Base-by-base conservation (phyloP, 1,139 yeast species). In the Pneumocystis carinii region DNA sequence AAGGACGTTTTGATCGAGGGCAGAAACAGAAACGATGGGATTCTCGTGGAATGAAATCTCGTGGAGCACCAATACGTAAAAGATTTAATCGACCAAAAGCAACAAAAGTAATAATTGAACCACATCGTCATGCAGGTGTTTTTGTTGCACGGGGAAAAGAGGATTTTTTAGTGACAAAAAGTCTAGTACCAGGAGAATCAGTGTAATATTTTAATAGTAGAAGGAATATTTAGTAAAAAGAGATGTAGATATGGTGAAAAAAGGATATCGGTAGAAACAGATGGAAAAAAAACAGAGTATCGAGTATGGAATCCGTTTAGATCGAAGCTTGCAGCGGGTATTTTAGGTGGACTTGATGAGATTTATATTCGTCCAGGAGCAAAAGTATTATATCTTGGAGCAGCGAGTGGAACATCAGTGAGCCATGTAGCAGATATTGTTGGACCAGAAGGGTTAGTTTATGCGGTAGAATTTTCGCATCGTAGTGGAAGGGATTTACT, bases 271-370 rank as follows among this genome's bases (percentile, higher is more conserved):
- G 83, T 92, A 67, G 98, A 94, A 75, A 95, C 87, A 73, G 94
- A 96, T 70, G 73, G 71, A 17, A 90, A 97, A 74, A 92, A 92
- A 82, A 82, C 84, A 68, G 98, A 92, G 80, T 92, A 92, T 85
- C 90, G 98, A 83, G 98, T 92, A 70, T 92, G 99, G 99, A 92
- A 92, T 79, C 98, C 98, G 69, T 92, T 92, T 86, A 86, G 98
- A 86, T 92, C 97, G 69, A 92, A 92, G 84, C 82, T 92, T 80
- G 98, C 98, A 75, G 98, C 98, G 68, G 98, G 98, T 87, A 88
- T 92, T 71, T 87, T 92, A 90, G 98, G 98, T 79, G 98, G 98
- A 85, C 80, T 92, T 72, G 98, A 92, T 76, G 97, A 94, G 79
- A 79, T 94, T 72, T 95, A 90, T 79, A 87, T 92, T 77, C 95